phyloP scores from a whole-genome alignment of 768 basidiomycete species.

The Serpula lacrymans region DNA sequence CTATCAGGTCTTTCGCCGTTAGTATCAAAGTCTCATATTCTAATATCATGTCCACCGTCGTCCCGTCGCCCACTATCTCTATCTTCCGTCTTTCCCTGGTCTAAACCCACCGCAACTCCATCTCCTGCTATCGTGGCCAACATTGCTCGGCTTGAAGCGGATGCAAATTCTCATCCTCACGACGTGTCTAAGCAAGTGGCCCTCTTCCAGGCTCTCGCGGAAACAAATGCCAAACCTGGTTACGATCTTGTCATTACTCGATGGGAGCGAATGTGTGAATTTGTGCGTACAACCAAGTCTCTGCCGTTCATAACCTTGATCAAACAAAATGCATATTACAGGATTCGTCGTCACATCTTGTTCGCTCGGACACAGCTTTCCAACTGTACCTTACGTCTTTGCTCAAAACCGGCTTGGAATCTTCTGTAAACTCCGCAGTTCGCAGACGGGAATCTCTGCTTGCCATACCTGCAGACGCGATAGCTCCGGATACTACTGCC shows the following conservation, averaged over 20 bases:
- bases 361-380: constrained; percentile 71
- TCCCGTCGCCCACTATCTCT: constrained; percentile 23
- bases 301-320: background rate
- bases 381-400: constrained; percentile 72
- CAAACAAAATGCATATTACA: constrained; percentile 25
- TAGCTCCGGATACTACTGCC: constrained; percentile 13
- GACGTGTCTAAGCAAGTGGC: constrained; percentile 69
- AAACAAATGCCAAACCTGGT: constrained; percentile 62
- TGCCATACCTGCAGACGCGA: constrained; percentile 27
- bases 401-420: constrained; percentile 51
- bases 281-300: too few relatives aligned
- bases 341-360: constrained; percentile 67
- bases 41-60: constrained; percentile 33
- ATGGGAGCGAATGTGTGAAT: constrained; percentile 84
- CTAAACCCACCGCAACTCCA: constrained; percentile 43
- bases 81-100: constrained; percentile 27
- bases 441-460: constrained; percentile 65
- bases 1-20: too few relatives aligned
- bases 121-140: constrained; percentile 65
- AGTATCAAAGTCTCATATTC: constrained; percentile 42
- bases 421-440: constrained; percentile 63
- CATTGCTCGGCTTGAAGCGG: constrained; percentile 72
- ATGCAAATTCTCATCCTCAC: constrained; percentile 69
- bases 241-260: constrained; percentile 71
- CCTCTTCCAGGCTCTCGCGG: constrained; percentile 62